These are phyloP conservation scores for Cyclocybe cylindracea DNA, from an alignment of 768 basidiomycete species.

Conservation along the genomic window DNA sequence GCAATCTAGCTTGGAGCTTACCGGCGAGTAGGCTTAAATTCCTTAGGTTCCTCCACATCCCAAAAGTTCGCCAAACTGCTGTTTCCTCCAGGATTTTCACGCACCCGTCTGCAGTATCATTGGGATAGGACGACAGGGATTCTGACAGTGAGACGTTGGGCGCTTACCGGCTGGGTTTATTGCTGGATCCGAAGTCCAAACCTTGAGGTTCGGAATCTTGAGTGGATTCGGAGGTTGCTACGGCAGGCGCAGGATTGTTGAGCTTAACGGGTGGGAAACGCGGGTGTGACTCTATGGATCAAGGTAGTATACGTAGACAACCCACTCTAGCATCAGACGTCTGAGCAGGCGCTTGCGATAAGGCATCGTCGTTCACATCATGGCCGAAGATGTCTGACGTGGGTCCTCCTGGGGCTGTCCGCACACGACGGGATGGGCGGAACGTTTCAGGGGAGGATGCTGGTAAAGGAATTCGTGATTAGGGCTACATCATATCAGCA, in stretches of 20 bases:
- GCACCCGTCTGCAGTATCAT: slow-evolving; percentile 36
- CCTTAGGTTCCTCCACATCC: slow-evolving; percentile 41
- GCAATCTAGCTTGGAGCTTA: slow-evolving; percentile 25
- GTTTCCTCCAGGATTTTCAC: slow-evolving; percentile 45
- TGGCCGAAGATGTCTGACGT: slow-evolving; percentile 52
- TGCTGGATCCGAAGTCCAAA: slow-evolving; percentile 33
- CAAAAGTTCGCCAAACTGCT: slow-evolving; percentile 49
- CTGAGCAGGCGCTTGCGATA: slow-evolving; percentile 55
- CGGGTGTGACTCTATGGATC: neutral
- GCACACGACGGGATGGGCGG: slow-evolving; percentile 59
- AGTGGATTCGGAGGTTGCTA: slow-evolving; percentile 1
- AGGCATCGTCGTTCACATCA: slow-evolving; percentile 54
- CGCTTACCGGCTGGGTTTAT: slow-evolving; percentile 54
- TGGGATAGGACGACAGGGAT: neutral
- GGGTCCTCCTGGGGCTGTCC: slow-evolving; percentile 52
- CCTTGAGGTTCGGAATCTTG: slow-evolving; percentile 31
- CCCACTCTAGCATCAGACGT: slow-evolving; percentile 13
- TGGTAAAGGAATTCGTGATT: too few relatives aligned
- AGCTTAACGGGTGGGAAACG: neutral
- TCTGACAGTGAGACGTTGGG: neutral
- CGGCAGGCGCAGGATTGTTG: neutral
- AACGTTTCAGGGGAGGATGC: slow-evolving; percentile 19
- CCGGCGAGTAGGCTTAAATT: slow-evolving; percentile 74
- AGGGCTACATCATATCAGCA: neutral
- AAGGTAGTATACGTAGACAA: neutral